A percentile compares a stretch with the other conserved stretches of the same genome.
Conservation (phyloP, 2,329 filamentous ascomycete genomes). For the Fusarium temperatum region DNA sequence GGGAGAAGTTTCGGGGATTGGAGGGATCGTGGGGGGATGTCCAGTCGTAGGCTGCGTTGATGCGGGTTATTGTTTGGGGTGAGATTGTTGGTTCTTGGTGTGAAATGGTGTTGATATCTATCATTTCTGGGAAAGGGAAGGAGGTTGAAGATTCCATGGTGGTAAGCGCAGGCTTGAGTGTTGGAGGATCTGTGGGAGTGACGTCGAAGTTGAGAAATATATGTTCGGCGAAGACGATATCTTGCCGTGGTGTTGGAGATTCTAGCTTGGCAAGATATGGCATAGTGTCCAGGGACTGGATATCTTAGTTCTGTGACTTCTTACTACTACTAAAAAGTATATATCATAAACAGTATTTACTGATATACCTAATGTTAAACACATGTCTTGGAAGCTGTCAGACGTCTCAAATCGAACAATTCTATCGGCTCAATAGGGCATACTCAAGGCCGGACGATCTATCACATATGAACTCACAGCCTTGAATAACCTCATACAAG, state of each 20-base stretch:
- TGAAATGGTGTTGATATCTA: not conserved
- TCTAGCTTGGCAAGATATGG: not conserved
- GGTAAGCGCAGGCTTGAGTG: too few species aligned
- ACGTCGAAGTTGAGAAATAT: not conserved
- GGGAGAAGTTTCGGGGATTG: conserved; percentile 26
- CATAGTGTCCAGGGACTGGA: too few species aligned
- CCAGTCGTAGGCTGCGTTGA: conserved; percentile 31
- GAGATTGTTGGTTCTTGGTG: not conserved
- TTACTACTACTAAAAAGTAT: too few species aligned
- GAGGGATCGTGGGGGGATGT: conserved; percentile 12
- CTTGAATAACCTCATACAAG: too few species aligned
- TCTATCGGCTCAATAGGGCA: accelerated
- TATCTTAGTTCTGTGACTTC: too few species aligned
- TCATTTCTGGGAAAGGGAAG: not conserved
- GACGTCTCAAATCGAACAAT: too few species aligned
- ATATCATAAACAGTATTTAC: too few species aligned
- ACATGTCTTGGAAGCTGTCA: too few species aligned
- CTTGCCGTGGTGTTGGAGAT: not conserved
- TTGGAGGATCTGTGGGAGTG: not conserved
- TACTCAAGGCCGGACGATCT: too few species aligned
- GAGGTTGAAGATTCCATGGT: too few species aligned
- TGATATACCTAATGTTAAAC: too few species aligned
- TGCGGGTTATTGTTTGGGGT: conserved; percentile 13
- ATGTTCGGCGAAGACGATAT: not conserved
- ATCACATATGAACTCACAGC: too few species aligned